Conservation (phyloP, 2,329 filamentous ascomycete species). For the Ceratocystis eucalypticola region DNA sequence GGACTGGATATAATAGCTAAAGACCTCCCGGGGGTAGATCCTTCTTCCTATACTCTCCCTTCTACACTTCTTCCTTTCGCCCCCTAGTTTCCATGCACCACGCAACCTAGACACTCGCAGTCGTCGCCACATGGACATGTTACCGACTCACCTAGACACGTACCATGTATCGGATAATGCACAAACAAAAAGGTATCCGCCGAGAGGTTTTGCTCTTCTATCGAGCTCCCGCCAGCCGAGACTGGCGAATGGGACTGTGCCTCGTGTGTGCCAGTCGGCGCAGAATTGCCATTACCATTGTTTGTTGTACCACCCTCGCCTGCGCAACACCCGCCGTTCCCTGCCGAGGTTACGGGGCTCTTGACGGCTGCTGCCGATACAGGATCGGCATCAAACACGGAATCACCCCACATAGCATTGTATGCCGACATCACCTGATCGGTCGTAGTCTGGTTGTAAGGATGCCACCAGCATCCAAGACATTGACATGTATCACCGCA, state of each 20-base stretch:
- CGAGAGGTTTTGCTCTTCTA: slow-evolving; percentile 39
- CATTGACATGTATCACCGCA: slow-evolving; percentile 56
- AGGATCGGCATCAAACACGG: slow-evolving; percentile 18
- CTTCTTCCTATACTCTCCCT: too few relatives aligned
- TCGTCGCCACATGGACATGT: slow-evolving; percentile 47
- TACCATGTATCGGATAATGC: slow-evolving; percentile 35
- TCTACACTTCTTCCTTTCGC: neutral
- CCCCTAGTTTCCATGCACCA: slow-evolving; percentile 32
- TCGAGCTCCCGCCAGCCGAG: slow-evolving; percentile 18
- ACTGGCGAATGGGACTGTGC: neutral
- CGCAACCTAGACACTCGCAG: slow-evolving; percentile 44
- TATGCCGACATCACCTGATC: slow-evolving; percentile 38
- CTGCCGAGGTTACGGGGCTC: neutral
- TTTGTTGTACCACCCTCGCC: neutral
- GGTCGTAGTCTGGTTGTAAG: slow-evolving; percentile 51
- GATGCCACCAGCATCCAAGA: slow-evolving; percentile 53
- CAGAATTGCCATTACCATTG: neutral
- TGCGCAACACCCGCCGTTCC: neutral
- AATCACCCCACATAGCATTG: slow-evolving; percentile 30
- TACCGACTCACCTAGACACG: slow-evolving; percentile 36
- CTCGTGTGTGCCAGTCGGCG: neutral
- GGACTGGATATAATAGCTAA: too few relatives aligned
- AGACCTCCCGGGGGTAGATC: too few relatives aligned
- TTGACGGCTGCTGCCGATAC: slow-evolving; percentile 24
- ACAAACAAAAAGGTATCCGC: slow-evolving; percentile 48